These are phyloP conservation scores for Hirschfeldia incana DNA, from an alignment of 345 rosid genomes.

Conservation along the genomic window DNA sequence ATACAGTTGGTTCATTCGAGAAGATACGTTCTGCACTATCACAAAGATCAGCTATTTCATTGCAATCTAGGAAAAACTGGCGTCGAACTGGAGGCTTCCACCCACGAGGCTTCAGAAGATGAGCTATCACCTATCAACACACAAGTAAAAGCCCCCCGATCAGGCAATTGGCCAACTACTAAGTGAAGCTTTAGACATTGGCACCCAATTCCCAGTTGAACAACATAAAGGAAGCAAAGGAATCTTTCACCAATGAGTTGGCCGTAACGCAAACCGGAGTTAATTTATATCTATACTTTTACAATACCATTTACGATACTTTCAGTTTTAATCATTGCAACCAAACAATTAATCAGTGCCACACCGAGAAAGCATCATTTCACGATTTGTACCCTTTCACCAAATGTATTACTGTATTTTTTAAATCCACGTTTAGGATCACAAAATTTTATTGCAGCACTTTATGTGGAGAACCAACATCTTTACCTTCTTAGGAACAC, in stretches of 20 bases:
- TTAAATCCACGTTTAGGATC: conserved; percentile 1
- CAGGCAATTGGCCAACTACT: neutral
- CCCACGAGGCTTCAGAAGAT: conserved; percentile 90
- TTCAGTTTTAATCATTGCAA: neutral
- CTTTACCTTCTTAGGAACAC: conserved; percentile 84
- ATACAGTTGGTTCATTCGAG: conserved; percentile 79
- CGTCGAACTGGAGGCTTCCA: conserved; percentile 95
- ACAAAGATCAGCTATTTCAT: conserved; percentile 91
- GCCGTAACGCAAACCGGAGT: conserved; percentile 9
- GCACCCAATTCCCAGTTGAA: neutral
- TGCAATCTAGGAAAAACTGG: conserved; percentile 90
- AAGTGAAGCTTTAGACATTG: conserved; percentile 3
- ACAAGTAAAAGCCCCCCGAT: neutral
- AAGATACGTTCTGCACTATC: conserved; percentile 85
- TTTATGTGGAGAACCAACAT: conserved; percentile 11
- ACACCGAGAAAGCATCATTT: neutral
- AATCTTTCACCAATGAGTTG: neutral
- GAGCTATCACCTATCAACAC: conserved; percentile 65
- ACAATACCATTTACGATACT: neutral
- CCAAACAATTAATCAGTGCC: conserved; percentile 12
- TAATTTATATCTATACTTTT: neutral
- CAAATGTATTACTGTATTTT: conserved; percentile 8
- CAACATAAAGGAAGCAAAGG: neutral
- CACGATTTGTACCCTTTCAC: neutral
- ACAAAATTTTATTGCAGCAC: conserved; percentile 20